Base-by-base conservation (phyloP, 495 filamentous ascomycete genomes). In the Daldinia childiae region DNA sequence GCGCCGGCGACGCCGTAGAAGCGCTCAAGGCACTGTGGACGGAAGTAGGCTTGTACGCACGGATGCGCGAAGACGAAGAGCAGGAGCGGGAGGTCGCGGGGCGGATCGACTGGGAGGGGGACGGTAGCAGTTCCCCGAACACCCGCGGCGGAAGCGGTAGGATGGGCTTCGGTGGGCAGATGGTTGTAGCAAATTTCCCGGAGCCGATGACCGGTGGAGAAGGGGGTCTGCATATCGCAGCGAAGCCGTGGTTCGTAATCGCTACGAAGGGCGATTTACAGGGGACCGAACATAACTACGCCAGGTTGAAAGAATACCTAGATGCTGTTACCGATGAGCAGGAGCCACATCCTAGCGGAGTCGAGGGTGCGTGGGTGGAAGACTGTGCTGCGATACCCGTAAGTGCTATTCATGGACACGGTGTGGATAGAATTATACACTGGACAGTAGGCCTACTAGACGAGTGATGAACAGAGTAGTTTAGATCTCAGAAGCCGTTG, bases 211-310 rank as follows among this genome's bases (percentile, higher is more conserved):
- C 70, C 0, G 66, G 71, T 4, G 67, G 71, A 0, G 72, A 75
- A 8, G 77, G 77, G 0, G 77, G 80, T 15, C 84, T 91, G 15
- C 88, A 92, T 45, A 92, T 96, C 54, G 91, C 92, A 15, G 85
- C 85, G 9, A 99, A 99, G 78, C 93, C 95, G 6, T 99, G 96
- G 96, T 95, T 97, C 72, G 94, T 98, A 1, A 91, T 98, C 38
- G 96, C 94, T 8, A 97, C 94, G 38, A 99, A 99, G 79, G 94
- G 93, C 9, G 95, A 99, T 79, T 76, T 98, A 55, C 86, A 88
- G 8, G 85, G 86, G 1, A 95, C 96, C 6, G 85, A 93, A 78
- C 86, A 90, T 24, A 95, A 94, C 69, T 99, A 92, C 77, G 81
- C 74, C 27, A 79, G 79, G 55, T 78, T 99, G 71, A 88, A 89